Evolutionary conservation across 164 flowering plant species (phyloP), one percentile per base, ranked within the genome.

Genomic region (Protea cynaroides): DNA sequence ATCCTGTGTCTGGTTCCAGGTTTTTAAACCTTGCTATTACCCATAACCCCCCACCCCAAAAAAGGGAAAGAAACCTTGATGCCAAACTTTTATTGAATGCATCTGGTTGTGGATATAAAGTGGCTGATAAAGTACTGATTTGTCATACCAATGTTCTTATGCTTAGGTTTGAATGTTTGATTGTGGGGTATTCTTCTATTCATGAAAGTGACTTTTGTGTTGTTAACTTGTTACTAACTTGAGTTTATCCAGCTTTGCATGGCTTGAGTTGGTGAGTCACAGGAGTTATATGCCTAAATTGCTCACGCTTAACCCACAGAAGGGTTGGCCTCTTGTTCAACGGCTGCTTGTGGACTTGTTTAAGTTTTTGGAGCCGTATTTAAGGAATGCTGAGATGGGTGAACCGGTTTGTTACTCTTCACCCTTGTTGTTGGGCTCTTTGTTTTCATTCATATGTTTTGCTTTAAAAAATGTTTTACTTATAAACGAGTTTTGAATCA

Each of bases 251-350:
- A 95, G 99, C 78, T 92, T 85, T 83, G 96, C 86, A n/a, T 95
- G 99, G 99, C 91, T 95, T 63, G 97, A 92, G 75, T 81, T 95
- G 71, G 88, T 90, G 56, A 88, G 98, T 64, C 99, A 95, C 69
- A 80, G 95, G 69, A 84, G 86, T 79, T 95, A 88, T 75, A 92
- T 95, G 99, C 98, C 99, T 15, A 95, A 87, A 70, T 75, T 95
- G 79, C 91, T 95, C 10, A 77, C 77, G 37, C 86, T 80, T 54
- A 89, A 84, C 68, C 66, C 80, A 65, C 96, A 85, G 71, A 95
- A 95, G 71, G 96, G 97, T 15, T 95, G 98, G 97, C 87, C 90
- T 21, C 78, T 74, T 56, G 74, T 95, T 53, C 99, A 95, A 65
- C 88, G 94, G 19, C 79, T 95, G 80, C 79, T 95, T 58, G 85